A percentile compares a stretch with the other conserved stretches of the same genome.
Conservation (phyloP, 208 protist genomes). For the Acanthamoeba healyi region DNA sequence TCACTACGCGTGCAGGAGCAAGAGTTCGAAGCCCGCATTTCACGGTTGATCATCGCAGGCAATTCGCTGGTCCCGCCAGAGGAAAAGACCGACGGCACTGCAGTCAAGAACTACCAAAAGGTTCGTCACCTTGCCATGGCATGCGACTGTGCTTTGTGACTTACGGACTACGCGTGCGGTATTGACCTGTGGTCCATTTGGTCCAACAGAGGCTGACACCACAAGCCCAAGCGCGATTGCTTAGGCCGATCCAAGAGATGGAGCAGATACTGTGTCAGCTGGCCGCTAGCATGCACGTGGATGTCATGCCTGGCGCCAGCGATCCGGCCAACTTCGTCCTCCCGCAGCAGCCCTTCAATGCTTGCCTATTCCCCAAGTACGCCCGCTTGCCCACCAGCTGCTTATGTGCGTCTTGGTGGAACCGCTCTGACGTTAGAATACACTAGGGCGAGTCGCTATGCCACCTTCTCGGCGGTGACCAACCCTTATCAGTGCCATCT, state of each 20-base stretch:
- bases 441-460: constrained; percentile 53
- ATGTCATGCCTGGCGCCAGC: constrained; percentile 82
- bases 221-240: constrained; percentile 47
- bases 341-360: constrained; percentile 85
- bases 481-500: constrained; percentile 84
- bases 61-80: constrained; percentile 78
- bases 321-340: constrained; percentile 82
- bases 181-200: background rate
- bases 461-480: constrained; percentile 72
- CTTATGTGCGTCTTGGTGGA: background rate
- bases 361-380: constrained; percentile 79
- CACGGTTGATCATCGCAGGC: constrained; percentile 79
- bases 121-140: no score
- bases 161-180: background rate
- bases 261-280: constrained; percentile 73
- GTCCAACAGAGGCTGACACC: constrained; percentile 30
- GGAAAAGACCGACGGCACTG: constrained; percentile 46
- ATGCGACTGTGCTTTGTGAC: no score
- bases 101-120: constrained; percentile 54
- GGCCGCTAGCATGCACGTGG: constrained; percentile 72
- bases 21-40: constrained; percentile 68
- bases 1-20: constrained; percentile 56
- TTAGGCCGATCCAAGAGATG: constrained; percentile 77
- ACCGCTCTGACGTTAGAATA: no score
- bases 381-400: background rate